Conservation (phyloP, 2,329 filamentous ascomycete genomes). For the Xylogone sp. region DNA sequence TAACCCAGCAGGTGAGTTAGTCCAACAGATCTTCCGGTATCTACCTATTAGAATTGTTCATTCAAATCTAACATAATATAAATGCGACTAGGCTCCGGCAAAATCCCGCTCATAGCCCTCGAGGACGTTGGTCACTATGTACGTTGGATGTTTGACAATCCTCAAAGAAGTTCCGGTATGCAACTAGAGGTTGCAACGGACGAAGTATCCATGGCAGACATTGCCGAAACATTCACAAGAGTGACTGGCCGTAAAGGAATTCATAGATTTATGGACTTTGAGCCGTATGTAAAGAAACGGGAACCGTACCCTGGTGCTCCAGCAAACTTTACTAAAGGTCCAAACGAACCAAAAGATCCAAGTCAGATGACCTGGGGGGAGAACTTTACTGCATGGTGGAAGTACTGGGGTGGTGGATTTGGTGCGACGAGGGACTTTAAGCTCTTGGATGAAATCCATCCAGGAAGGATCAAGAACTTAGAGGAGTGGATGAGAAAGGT, state of each 20-base stretch:
- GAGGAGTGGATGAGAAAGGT: slow-evolving; percentile 12
- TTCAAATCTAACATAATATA: too few relatives aligned
- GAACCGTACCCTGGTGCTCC: slow-evolving; percentile 10
- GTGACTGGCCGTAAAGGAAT: slow-evolving; percentile 5
- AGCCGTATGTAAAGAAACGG: slow-evolving; percentile 5
- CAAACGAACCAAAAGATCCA: slow-evolving; percentile 12
- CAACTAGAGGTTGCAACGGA: slow-evolving; percentile 16
- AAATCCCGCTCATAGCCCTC: slow-evolving; percentile 13
- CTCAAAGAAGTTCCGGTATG: slow-evolving; percentile 8
- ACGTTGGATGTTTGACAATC: slow-evolving; percentile 18
- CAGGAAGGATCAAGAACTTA: slow-evolving; percentile 5
- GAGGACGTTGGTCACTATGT: slow-evolving; percentile 15
- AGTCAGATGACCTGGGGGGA: slow-evolving; percentile 11
- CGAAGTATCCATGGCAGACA: slow-evolving; percentile 12
- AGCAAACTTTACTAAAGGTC: slow-evolving; percentile 9
- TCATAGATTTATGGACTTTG: slow-evolving; percentile 2
- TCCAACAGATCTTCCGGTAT: too few relatives aligned
- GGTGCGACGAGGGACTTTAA: slow-evolving; percentile 4
- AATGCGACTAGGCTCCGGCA: background rate
- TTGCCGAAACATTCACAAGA: slow-evolving; percentile 7
- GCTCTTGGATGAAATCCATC: slow-evolving; percentile 14
- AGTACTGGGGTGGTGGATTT: slow-evolving; percentile 9
- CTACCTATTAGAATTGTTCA: too few relatives aligned
- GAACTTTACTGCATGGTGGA: slow-evolving; percentile 15
- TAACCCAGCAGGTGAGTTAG: slow-evolving; percentile 4